These are phyloP conservation scores for Biscogniauxia sp. DNA, from an alignment of 2,329 filamentous ascomycete genomes.

Conservation along the genomic window DNA sequence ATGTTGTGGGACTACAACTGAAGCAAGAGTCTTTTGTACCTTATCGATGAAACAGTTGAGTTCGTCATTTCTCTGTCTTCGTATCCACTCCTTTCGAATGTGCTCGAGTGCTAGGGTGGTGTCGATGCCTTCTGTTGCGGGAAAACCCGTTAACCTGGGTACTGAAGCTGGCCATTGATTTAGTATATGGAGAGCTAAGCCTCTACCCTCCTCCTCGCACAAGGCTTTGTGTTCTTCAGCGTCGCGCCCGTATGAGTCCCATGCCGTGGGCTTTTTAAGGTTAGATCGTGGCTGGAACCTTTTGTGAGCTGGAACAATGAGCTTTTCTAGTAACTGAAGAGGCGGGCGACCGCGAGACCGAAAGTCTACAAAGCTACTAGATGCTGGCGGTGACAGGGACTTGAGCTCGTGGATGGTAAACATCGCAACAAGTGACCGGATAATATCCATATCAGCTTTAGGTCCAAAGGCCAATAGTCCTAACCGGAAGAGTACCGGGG, in stretches of 20 bases:
- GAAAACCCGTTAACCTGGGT: neutral
- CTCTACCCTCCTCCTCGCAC: slow-evolving; percentile 10
- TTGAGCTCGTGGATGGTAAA: slow-evolving; percentile 10
- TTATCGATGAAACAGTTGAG: slow-evolving; percentile 12
- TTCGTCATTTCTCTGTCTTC: slow-evolving; percentile 13
- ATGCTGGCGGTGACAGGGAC: slow-evolving; percentile 12
- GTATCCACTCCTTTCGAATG: slow-evolving; percentile 18
- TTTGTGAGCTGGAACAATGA: slow-evolving; percentile 11
- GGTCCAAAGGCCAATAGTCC: slow-evolving; percentile 26
- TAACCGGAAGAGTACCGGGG: slow-evolving; percentile 26
- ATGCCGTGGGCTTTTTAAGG: neutral
- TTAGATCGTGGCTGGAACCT: neutral
- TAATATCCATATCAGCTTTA: slow-evolving; percentile 24
- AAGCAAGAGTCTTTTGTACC: slow-evolving; percentile 12
- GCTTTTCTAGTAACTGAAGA: slow-evolving; percentile 7
- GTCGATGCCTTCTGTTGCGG: slow-evolving; percentile 7
- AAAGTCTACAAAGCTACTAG: slow-evolving; percentile 18
- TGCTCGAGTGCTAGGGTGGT: slow-evolving; percentile 1
- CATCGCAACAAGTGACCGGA: slow-evolving; percentile 20
- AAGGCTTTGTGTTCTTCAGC: slow-evolving; percentile 3
- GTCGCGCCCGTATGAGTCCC: neutral
- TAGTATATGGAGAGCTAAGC: slow-evolving; percentile 8
- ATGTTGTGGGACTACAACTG: neutral
- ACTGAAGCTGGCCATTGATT: slow-evolving; percentile 16
- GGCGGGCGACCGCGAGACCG: slow-evolving; percentile 16